phyloP scores from a whole-genome alignment of 2,329 filamentous ascomycete species.

The Penicillium sp. region DNA sequence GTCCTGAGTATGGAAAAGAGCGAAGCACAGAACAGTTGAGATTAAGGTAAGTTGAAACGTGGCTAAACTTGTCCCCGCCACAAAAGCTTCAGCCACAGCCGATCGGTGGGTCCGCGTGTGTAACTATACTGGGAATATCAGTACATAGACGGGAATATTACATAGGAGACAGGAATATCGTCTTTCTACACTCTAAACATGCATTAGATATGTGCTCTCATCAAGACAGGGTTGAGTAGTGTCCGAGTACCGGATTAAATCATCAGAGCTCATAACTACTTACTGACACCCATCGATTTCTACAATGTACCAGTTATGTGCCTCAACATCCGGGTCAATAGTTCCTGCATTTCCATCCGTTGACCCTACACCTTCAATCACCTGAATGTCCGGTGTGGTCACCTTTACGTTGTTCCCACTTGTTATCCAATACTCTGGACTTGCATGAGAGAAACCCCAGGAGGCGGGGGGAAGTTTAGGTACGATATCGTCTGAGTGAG shows the following conservation, averaged over 20 bases:
- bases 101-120: not conserved
- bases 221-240: too few species aligned
- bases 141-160: too few species aligned
- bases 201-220: too few species aligned
- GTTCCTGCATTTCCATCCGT: conserved; percentile 34
- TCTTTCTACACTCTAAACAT: not conserved
- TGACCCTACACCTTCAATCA: conserved; percentile 32
- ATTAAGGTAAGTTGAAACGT: not conserved
- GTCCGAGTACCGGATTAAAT: not conserved
- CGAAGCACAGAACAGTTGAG: not conserved
- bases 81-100: conserved; percentile 3
- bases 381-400: conserved; percentile 30
- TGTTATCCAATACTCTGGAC: conserved; percentile 42
- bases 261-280: not conserved
- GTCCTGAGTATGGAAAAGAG: not conserved
- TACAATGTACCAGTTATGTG: conserved; percentile 36
- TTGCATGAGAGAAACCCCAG: conserved; percentile 35
- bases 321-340: conserved; percentile 18
- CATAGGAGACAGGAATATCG: too few species aligned
- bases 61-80: not conserved
- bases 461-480: conserved; percentile 36
- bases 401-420: conserved; percentile 27
- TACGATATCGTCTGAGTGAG: conserved; percentile 38
- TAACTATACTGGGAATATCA: too few species aligned
- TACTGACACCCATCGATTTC: conserved; percentile 24